Percentiles rank a stretch among this genome's conserved stretches.
Evolutionary conservation across 495 filamentous ascomycete species (phyloP).

Genomic region (Viridothelium virens): DNA sequence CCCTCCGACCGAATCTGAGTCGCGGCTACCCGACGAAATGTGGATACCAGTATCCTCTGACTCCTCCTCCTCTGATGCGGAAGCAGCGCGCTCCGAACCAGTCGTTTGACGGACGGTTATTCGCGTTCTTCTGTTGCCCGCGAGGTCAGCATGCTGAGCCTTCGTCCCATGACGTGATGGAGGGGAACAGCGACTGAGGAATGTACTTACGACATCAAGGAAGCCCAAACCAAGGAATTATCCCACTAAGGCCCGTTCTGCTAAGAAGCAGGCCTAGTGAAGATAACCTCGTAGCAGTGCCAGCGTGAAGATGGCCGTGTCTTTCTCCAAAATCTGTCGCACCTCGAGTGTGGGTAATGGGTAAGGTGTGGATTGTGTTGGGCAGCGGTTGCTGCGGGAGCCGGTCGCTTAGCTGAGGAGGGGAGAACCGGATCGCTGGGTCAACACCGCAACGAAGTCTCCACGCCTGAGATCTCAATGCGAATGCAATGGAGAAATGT

Average conservation of each 20-base stretch:
- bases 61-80: background rate
- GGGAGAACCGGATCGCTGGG: background rate
- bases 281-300: constrained; percentile 2
- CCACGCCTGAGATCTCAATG: background rate
- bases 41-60: background rate
- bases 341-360: background rate
- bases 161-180: background rate
- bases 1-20: background rate
- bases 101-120: background rate
- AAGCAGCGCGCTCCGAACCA: constrained; percentile 1
- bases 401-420: background rate
- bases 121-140: background rate
- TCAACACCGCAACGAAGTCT: background rate
- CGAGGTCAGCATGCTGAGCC: background rate
- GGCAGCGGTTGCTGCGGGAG: constrained; percentile 3
- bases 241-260: constrained; percentile 7
- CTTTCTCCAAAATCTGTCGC: background rate
- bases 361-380: background rate
- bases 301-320: background rate
- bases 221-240: constrained; percentile 1
- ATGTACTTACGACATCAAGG: constrained; percentile 3
- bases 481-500: background rate
- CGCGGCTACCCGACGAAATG: constrained; percentile 4
- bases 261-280: constrained; percentile 2
- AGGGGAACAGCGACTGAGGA: background rate